Base-by-base conservation (phyloP, 495 filamentous ascomycete species). In the Penicillium daleae region DNA sequence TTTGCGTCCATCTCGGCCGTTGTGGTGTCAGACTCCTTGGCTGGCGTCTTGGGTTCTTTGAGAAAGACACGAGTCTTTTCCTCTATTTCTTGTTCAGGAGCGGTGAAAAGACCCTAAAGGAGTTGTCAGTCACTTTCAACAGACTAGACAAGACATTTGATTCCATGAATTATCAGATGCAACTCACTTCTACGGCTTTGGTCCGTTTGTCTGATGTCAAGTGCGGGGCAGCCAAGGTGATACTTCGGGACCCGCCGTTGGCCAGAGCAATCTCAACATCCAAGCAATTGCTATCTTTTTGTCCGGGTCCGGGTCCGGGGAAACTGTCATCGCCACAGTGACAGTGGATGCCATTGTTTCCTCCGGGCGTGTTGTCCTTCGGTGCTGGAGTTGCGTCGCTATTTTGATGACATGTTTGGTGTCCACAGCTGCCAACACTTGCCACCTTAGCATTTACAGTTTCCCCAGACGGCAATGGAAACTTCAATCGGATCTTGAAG, bases 401-500 rank as follows among this genome's bases (percentile, higher is more conserved):
- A 6, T 22, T 48, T 12, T 24, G 6, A 1, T 33, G 32, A 10
- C 27, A 37, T 37, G 31, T 10, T 51, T 59, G 44, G 21, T 33
- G 39, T 37, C 19, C 40, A 9, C 31, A 19, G n/a, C 17, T 10
- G 19, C 10, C 6, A 46, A 17, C 27, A 12, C 29, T 7, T 21
- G 27, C 37, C 10, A 17, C 13, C 4, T 48, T 39, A 2, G n/a
- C 5, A 35, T 48, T 32, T 4, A 8, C 7, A 9, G 17, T 22
- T 21, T 51, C 32, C 33, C 15, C 31, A 13, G 51, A 15, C 12
- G 72, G 68, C 56, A 74, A 42, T 4, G 72, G 68, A 48, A 78
- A 78, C 7, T 62, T 67, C 13, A 76, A 59, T 46, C 68, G 56
- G n/a, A 76, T 73, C 57, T 78, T 83, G 65, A 97, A 95, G 51